These are phyloP conservation scores for Salix viminalis DNA, from an alignment of 345 rosid species.

Conservation along the genomic window DNA sequence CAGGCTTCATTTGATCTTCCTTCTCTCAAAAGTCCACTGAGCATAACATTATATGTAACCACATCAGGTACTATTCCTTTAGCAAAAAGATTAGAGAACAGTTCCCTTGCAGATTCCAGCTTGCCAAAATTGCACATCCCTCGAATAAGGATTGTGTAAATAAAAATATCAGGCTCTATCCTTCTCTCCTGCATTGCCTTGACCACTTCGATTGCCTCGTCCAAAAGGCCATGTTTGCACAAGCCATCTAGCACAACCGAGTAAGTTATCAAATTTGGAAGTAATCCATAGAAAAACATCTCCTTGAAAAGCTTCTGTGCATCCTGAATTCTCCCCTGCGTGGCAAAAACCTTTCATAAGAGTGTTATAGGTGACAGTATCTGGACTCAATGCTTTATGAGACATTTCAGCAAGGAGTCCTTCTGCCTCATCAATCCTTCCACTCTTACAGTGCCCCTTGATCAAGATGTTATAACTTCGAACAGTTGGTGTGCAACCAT, in stretches of 20 bases:
- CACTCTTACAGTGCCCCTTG: conserved; percentile 3
- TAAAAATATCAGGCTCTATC: background rate
- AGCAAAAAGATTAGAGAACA: background rate
- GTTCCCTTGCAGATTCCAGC: background rate
- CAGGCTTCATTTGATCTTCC: background rate
- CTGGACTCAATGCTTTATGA: background rate
- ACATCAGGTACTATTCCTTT: background rate
- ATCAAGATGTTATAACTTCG: background rate
- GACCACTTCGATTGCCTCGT: background rate
- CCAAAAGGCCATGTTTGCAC: background rate
- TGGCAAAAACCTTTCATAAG: background rate
- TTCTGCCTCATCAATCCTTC: conserved; percentile 1
- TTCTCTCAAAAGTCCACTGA: background rate
- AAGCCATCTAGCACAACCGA: background rate
- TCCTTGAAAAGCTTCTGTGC: background rate
- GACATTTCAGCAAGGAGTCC: background rate
- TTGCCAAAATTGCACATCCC: background rate
- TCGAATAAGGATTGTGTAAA: background rate
- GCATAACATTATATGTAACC: background rate
- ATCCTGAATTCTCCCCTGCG: background rate
- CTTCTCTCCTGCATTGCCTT: background rate
- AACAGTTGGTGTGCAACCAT: background rate
- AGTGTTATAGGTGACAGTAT: background rate
- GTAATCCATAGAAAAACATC: background rate
- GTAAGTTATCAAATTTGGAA: background rate